phyloP scores from a whole-genome alignment of 2,329 filamentous ascomycete genomes.

The Botrytis deweyae region DNA sequence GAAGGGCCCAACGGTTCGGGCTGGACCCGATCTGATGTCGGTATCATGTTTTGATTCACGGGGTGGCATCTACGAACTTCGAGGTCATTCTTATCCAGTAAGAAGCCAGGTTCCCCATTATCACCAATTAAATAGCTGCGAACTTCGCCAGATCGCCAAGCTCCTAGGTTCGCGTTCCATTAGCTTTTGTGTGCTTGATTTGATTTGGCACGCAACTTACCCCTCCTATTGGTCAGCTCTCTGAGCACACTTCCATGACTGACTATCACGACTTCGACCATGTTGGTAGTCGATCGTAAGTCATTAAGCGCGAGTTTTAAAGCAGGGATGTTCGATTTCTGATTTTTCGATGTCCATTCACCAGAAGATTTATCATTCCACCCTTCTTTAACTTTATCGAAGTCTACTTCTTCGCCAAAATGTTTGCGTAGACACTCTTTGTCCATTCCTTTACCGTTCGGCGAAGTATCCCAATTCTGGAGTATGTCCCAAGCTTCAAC shows the following conservation, averaged over 20 bases:
- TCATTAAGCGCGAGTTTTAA: background rate
- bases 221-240: background rate
- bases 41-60: background rate
- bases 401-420: background rate
- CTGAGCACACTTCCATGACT: background rate
- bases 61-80: background rate
- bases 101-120: background rate
- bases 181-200: background rate
- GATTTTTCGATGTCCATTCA: background rate
- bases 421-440: background rate
- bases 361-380: background rate
- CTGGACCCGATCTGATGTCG: background rate
- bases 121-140: background rate
- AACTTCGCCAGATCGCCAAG: background rate
- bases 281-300: background rate
- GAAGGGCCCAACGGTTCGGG: background rate
- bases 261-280: background rate
- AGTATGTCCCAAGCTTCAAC: background rate
- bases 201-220: background rate
- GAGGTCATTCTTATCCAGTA: background rate
- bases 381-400: background rate
- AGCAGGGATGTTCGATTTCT: background rate
- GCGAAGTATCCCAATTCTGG: background rate
- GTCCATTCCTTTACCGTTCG: background rate
- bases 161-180: background rate